Evolutionary conservation across 495 filamentous ascomycete genomes (phyloP), one percentile per base, ranked within the genome.

Genomic region (Durotheca rogersii): DNA sequence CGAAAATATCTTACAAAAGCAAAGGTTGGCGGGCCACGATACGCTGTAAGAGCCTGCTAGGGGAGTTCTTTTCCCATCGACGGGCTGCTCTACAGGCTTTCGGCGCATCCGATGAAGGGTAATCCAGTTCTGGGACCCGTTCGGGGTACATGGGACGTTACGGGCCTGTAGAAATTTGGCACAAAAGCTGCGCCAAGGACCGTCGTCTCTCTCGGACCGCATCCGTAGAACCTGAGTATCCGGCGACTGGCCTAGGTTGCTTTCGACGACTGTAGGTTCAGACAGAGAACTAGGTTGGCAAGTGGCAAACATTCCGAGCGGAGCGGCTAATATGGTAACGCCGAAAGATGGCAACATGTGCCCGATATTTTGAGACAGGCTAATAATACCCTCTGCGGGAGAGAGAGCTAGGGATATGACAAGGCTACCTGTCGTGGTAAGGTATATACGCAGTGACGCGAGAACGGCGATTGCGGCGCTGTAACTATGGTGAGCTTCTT

Each of bases 11-110:
- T 71, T 78, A 14, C 71, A 66, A 46, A 79, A 81, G 52, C 75
- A 81, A 2, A 76, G 70, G 21, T 61, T 66, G 15, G 73, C 70
- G 38, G 72, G 80, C 75, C 78, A 81, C 7, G 66, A 64, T 21
- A 70, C 66, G 15, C 63, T 73, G 10, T 66, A 59, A 3, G 67
- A 33, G n/a, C 54, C 63, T 37, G 53, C 30, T 15, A 67, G 46
- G 6, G 72, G 70, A n/a, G 68, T 71, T 14, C 70, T 51, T 46
- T 68, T 71, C 14, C 71, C 73, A 37, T 74, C 72, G 12, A 55
- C 45, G 9, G 55, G 62, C 38, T 72, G 71, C 12, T 74, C 72
- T 12, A 65, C 63, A 27, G 68, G 68, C 32, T 67, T 72, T 29
- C 62, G 56, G 4, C 62, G 60, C 48, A 66, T 55, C 29, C 60